These are phyloP conservation scores for Neurospora sp. DNA, from an alignment of 2,329 filamentous ascomycete genomes.

Conservation along the genomic window DNA sequence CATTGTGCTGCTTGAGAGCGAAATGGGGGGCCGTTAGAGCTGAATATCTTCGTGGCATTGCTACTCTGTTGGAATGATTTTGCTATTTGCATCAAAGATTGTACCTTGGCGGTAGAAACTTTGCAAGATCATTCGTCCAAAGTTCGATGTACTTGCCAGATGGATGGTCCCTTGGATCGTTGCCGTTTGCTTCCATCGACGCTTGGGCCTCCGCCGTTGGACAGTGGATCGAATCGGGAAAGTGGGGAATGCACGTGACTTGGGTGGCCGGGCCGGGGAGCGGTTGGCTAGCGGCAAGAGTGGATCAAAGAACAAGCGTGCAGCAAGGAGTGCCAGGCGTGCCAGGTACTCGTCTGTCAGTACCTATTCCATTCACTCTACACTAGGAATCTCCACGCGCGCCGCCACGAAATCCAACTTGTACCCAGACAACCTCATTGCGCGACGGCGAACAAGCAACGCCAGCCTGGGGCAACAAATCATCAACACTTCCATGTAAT, in stretches of 20 bases:
- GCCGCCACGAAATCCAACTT: background rate
- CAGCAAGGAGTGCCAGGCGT: background rate
- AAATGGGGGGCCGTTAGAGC: background rate
- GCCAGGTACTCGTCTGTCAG: background rate
- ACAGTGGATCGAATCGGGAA: background rate
- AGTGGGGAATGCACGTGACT: background rate
- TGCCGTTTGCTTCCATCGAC: background rate
- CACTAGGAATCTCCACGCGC: background rate
- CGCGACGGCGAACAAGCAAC: slow-evolving; percentile 1
- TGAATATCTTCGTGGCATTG: background rate
- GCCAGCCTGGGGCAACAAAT: background rate
- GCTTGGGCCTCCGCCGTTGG: background rate
- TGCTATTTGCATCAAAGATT: background rate
- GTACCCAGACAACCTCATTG: slow-evolving; percentile 4
- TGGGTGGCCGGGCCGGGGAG: background rate
- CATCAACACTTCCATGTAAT: slow-evolving; percentile 12
- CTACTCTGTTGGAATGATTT: background rate
- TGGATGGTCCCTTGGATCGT: background rate
- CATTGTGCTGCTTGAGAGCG: background rate
- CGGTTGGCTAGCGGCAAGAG: background rate
- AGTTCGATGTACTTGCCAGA: background rate
- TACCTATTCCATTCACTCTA: background rate
- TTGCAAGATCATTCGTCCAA: background rate
- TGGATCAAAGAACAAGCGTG: background rate
- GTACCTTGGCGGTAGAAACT: background rate